Percentiles rank a stretch among this genome's conserved stretches.
Evolutionary conservation across 176 grass and related monocot species (phyloP).

Genomic region (Carex pumila): DNA sequence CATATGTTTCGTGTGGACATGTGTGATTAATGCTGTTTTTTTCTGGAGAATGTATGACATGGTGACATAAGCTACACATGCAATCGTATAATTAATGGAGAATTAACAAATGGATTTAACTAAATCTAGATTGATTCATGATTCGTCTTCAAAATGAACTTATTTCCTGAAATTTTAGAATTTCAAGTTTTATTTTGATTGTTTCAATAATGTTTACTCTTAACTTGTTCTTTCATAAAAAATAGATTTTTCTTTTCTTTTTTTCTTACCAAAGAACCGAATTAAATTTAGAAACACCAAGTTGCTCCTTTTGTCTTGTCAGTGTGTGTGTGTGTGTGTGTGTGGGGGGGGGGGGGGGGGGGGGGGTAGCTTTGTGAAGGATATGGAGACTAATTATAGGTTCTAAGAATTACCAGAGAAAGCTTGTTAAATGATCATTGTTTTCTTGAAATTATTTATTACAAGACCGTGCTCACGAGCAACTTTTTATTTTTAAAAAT

Average conservation of each 20-base stretch:
- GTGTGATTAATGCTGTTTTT: too few species aligned
- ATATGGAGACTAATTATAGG: neutral
- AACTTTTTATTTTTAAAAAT: too few species aligned
- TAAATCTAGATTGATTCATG: too few species aligned
- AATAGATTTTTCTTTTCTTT: too few species aligned
- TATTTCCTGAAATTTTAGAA: too few species aligned
- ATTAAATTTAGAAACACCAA: neutral
- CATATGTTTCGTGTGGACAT: too few species aligned
- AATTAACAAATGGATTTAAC: neutral
- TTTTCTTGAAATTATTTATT: neutral
- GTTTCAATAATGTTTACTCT: neutral
- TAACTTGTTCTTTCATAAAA: neutral
- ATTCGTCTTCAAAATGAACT: too few species aligned
- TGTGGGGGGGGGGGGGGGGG: too few species aligned
- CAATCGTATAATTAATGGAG: neutral
- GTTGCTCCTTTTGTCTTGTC: neutral
- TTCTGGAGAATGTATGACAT: too few species aligned
- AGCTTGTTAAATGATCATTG: neutral
- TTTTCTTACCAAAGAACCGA: neutral
- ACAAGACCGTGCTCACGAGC: neutral
- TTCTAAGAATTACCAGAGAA: neutral
- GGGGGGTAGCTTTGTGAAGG: neutral
- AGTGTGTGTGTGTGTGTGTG: neutral
- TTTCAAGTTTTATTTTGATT: neutral
- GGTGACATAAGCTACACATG: neutral